Evolutionary conservation across 768 basidiomycete genomes (phyloP), one percentile per base, ranked within the genome.

Genomic region (Rhizopogon vulgaris): DNA sequence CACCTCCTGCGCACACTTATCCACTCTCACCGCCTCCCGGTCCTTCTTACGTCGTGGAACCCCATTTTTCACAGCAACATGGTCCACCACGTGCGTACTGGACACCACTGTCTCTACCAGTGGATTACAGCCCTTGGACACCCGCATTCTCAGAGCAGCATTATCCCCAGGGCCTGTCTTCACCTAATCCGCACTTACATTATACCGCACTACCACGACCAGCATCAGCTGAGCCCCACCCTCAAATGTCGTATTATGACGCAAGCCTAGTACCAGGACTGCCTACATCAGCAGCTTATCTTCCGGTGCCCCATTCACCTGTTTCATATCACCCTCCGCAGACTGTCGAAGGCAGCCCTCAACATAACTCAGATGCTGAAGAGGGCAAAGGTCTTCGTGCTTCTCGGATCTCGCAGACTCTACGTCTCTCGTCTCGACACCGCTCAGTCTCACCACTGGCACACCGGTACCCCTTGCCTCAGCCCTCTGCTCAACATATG

Each of bases 381-480:
- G 79, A 79, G 58, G 80, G 81, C 34, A 83, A 83, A 60, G 85
- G 83, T 38, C 75, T 78, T 52, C 76, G 76, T 15, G 78, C 84
- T 17, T 74, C 77, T 3, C 75, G 83, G 11, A 74, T 84, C 39
- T 67, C 84, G 24, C 78, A 77, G 41, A 83, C 85, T 55, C 67
- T 87, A 9, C 77, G 78, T 45, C 63, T 75, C 39, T 75, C 78
- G 12, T 80, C 80, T 24, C 73, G 84, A 12, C 68, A 79, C 54
- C 78, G 79, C 24, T 82, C 84, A 0, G 78, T 79, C 22, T 89
- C 87, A 24, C 87, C 77, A 6, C 74, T 68, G 43, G 77, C 83
- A 10, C 83, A 81, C 58, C 72, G 78, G 24, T 79, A 77, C 60
- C 75, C 77, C 34, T 39, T 75, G 37, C 69, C 74, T 28, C 58